Base-by-base conservation (phyloP, 2,329 filamentous ascomycete species). In the Colletotrichum sp. region DNA sequence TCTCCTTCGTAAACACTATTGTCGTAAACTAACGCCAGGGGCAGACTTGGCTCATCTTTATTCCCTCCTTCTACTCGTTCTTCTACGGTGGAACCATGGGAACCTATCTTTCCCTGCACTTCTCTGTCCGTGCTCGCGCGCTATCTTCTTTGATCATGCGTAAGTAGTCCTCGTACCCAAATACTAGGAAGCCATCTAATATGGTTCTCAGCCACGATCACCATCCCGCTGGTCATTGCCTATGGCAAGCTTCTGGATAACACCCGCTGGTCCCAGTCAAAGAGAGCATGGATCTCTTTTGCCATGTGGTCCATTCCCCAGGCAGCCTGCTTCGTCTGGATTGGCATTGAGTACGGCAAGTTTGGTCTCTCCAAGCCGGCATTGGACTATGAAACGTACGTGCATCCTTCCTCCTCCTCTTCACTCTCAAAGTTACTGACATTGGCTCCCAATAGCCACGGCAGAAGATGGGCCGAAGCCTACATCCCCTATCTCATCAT, bases 81-180 rank as follows among this genome's bases (percentile, higher is more conserved):
- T 85, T 85, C 79, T 85, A 83, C 24, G 83, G 84, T 32, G 84
- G 83, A 32, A 84, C 80, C 32, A 79, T 78, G 32, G 77, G 80
- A 13, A 78, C 79, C 4, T 81, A 80, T 28, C 66, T 81, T 15
- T 79, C 79, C 3, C 34, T 81, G 8, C 80, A 81, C 52, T 81
- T 81, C 52, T 79, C 79, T 0, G 79, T 81, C 2, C 80, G 80
- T 13, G 76, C 80, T 4, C 78, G 80, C 15, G 80, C 80, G 6
- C 65, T 81, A 5, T 79, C 78, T 3, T 81, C 80, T 2, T 44
- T 81, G 10, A 67, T 81, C 8, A 55, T 30, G 32, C 69, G 72
- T 75, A n/a, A n/a, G 72, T 24, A 16, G 3, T 9, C 2, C 9
- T 6, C 7, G 7, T 39, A 24, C 13, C 13, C 6, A 2, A 12